Base-by-base conservation (phyloP, 208 protist species). In the Crithidia thermophila region DNA sequence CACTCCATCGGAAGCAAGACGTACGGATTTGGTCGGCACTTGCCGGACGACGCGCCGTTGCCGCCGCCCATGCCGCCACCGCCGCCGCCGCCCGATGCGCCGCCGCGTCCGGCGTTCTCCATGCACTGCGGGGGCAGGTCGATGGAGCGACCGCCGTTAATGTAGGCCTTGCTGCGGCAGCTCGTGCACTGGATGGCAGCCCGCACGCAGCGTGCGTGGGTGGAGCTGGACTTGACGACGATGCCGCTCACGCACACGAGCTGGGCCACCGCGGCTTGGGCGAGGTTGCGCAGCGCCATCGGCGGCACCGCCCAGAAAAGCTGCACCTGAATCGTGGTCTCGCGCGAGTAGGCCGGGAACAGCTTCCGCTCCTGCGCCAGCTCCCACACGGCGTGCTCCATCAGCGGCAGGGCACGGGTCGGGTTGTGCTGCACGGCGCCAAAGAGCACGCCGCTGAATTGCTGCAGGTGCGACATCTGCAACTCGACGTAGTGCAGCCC, bases 11-110 rank as follows among this genome's bases (percentile, higher is more conserved):
- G 82, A 6, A 97, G 75, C 34, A 98, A 59, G 23, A 97, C 93
- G 71, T 97, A 98, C 7, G 96, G 96, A 64, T 98, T 96, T 0
- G 88, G 92, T 0, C 87, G 88, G 76, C 95, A 98, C 71, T 89
- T 85, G 27, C 67, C 63, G 34, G 61, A 58, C 34, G 68, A 45
- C 2, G 51, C 46, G 28, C 60, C 68, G 23, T 42, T 33, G 21
- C 59, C 42, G 21, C 56, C 45, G 27, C 23, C 61, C n/a, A 47
- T 59, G 20, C 65, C 75, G 31, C 61, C 68, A 23, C 55, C 59
- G 4, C 47, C 67, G n/a, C 61, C 75, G 39, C 42, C 73, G 51
- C 62, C 63, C 18, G 7, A 33, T n/a, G 14, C 63, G 8, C 56
- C 75, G 36, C 55, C 52, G 27, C 80, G 82, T 9, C 81, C 83